These are phyloP conservation scores for Hypoxylon rubiginosum DNA, from an alignment of 2,329 filamentous ascomycete genomes.

Conservation along the genomic window DNA sequence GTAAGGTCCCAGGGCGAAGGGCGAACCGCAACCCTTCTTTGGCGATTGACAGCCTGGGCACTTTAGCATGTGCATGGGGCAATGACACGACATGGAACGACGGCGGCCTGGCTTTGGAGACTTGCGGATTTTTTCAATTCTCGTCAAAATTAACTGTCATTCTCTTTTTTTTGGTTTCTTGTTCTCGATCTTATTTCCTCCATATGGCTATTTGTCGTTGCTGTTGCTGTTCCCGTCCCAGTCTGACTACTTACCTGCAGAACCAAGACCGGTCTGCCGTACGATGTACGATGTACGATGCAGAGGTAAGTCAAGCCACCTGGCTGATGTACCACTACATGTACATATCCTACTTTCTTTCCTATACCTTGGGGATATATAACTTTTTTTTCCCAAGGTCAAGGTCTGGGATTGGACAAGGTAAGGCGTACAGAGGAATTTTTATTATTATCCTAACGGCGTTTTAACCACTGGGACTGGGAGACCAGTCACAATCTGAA, in stretches of 20 bases:
- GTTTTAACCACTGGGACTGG: slow-evolving; percentile 16
- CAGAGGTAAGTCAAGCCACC: slow-evolving; percentile 16
- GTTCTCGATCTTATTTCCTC: slow-evolving; percentile 10
- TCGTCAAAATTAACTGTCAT: slow-evolving; percentile 34
- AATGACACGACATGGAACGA: slow-evolving; percentile 43
- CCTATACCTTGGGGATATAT: slow-evolving; percentile 34
- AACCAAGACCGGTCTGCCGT: slow-evolving; percentile 38
- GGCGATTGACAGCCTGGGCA: slow-evolving; percentile 36
- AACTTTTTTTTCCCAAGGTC: slow-evolving; percentile 19
- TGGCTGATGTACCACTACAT: slow-evolving; percentile 35
- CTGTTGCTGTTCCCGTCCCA: slow-evolving; percentile 17
- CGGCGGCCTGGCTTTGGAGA: slow-evolving; percentile 23
- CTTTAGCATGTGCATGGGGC: slow-evolving; percentile 33
- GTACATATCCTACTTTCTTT: slow-evolving; percentile 23
- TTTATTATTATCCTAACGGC: slow-evolving; percentile 20
- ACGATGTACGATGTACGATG: slow-evolving; percentile 21
- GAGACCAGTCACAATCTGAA: slow-evolving; percentile 36
- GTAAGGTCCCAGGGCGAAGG: slow-evolving; percentile 19
- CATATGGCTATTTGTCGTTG: slow-evolving; percentile 20
- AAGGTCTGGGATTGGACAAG: slow-evolving; percentile 42
- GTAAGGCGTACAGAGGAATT: slow-evolving; percentile 38
- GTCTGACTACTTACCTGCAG: slow-evolving; percentile 40
- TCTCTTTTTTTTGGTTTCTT: slow-evolving; percentile 3
- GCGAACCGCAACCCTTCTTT: slow-evolving; percentile 30
- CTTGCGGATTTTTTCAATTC: slow-evolving; percentile 23